phyloP scores from a whole-genome alignment of 2,329 filamentous ascomycete genomes.

The Neofusicoccum sp. region DNA sequence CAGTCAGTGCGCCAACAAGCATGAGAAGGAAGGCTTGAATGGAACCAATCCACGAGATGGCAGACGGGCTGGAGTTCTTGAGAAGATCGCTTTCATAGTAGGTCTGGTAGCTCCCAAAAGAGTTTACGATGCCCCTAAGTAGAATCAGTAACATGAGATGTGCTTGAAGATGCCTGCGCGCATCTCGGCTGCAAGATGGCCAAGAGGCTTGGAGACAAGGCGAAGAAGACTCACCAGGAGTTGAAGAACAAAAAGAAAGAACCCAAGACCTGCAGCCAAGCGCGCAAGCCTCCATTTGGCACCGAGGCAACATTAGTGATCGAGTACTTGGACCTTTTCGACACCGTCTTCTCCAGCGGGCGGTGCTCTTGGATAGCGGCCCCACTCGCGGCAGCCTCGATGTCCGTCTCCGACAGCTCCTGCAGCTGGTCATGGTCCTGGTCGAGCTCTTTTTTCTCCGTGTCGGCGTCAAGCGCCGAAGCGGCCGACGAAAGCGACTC shows the following conservation, averaged over 20 bases:
- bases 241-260: slow-evolving; percentile 54
- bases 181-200: not conserved
- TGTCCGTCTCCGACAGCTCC: slow-evolving; percentile 4
- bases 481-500: slow-evolving; percentile 7
- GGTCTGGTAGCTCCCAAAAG: slow-evolving; percentile 52
- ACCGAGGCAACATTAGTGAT: slow-evolving; percentile 47
- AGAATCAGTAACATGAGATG: not conserved
- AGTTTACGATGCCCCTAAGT: slow-evolving; percentile 48
- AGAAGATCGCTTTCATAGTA: slow-evolving; percentile 51
- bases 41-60: slow-evolving; percentile 54
- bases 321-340: slow-evolving; percentile 27
- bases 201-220: not conserved
- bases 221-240: slow-evolving; percentile 41
- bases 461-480: not conserved
- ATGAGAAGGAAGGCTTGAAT: slow-evolving; percentile 53
- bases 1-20: slow-evolving; percentile 48
- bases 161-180: not conserved
- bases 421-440: not conserved
- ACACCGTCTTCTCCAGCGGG: slow-evolving; percentile 1
- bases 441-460: slow-evolving; percentile 5
- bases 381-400: not conserved
- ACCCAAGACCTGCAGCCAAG: slow-evolving; percentile 53
- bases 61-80: slow-evolving; percentile 41
- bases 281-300: slow-evolving; percentile 49
- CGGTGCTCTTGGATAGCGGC: not conserved